Evolutionary conservation across 768 basidiomycete genomes (phyloP).

Genomic region (Mycena floridula): DNA sequence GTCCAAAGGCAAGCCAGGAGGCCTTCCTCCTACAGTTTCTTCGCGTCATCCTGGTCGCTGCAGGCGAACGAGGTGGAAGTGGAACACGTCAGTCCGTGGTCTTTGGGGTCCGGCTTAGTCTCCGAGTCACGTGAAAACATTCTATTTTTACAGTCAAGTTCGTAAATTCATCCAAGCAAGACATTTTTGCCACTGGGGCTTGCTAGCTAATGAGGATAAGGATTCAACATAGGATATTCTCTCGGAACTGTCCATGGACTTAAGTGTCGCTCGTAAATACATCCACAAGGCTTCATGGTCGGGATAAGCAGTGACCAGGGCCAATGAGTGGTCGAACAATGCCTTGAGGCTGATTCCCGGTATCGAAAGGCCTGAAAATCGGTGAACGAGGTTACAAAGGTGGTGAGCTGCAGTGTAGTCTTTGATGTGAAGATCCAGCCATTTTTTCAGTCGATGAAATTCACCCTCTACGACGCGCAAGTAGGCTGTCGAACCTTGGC

Average conservation of each 20-base stretch:
- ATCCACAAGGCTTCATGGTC: constrained; percentile 61
- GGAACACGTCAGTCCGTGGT: neutral
- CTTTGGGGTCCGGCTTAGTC: no score
- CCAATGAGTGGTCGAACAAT: constrained; percentile 36
- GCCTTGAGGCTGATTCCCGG: constrained; percentile 5
- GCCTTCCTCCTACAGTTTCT: constrained; percentile 36
- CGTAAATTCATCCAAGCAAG: no score
- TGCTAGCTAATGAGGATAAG: no score
- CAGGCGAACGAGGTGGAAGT: no score
- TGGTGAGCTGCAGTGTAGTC: constrained; percentile 59
- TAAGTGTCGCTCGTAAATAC: constrained; percentile 52
- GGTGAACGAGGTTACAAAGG: constrained; percentile 32
- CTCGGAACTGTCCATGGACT: no score
- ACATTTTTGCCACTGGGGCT: no score
- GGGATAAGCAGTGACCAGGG: constrained; percentile 46
- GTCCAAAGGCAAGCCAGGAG: constrained; percentile 55
- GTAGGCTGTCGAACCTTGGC: constrained; percentile 11
- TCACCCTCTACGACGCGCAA: constrained; percentile 33
- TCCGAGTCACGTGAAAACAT: no score
- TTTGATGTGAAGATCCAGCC: constrained; percentile 66
- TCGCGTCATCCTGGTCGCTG: constrained; percentile 1
- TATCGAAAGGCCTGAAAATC: constrained; percentile 13
- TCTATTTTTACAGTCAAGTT: no score
- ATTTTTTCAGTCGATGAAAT: constrained; percentile 28
- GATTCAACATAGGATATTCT: no score